Evolutionary conservation across 2,329 filamentous ascomycete species (phyloP).

Genomic region (Fusarium sterilihyphosum): DNA sequence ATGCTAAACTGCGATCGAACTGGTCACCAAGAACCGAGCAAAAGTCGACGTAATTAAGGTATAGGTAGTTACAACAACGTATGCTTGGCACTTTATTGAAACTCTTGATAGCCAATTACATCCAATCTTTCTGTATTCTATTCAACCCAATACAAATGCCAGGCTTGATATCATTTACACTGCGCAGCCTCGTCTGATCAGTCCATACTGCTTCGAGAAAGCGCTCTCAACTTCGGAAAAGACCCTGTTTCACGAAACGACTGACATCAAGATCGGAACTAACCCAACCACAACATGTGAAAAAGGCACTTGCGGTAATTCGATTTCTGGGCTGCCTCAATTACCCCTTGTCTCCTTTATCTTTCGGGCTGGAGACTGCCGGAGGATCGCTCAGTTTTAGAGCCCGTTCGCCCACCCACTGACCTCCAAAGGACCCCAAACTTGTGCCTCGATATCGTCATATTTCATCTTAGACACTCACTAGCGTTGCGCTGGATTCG

Average conservation of each 20-base stretch:
- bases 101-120: not conserved
- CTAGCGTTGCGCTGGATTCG: conserved; percentile 33
- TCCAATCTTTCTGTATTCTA: not conserved
- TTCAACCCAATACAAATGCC: not conserved
- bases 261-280: conserved; percentile 29
- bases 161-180: not conserved
- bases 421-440: conserved; percentile 16
- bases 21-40: not conserved
- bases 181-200: conserved; percentile 4
- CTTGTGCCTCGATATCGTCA: conserved; percentile 40
- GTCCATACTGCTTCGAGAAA: conserved; percentile 8
- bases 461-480: conserved; percentile 37
- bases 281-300: conserved; percentile 13
- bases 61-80: not conserved
- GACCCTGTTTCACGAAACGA: conserved; percentile 29
- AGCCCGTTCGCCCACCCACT: conserved; percentile 16
- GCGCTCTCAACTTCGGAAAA: not conserved
- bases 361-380: conserved; percentile 23
- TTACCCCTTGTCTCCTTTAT: conserved; percentile 19
- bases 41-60: not conserved
- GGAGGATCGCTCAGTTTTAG: conserved; percentile 13
- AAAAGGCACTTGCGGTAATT: conserved; percentile 5
- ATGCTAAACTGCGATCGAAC: not conserved
- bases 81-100: not conserved
- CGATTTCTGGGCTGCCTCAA: conserved; percentile 1